Percentiles rank a stretch among this genome's conserved stretches.
These are phyloP conservation scores for Aspergillus calidoustus DNA, from an alignment of 2,329 filamentous ascomycete genomes.

Conservation along the genomic window DNA sequence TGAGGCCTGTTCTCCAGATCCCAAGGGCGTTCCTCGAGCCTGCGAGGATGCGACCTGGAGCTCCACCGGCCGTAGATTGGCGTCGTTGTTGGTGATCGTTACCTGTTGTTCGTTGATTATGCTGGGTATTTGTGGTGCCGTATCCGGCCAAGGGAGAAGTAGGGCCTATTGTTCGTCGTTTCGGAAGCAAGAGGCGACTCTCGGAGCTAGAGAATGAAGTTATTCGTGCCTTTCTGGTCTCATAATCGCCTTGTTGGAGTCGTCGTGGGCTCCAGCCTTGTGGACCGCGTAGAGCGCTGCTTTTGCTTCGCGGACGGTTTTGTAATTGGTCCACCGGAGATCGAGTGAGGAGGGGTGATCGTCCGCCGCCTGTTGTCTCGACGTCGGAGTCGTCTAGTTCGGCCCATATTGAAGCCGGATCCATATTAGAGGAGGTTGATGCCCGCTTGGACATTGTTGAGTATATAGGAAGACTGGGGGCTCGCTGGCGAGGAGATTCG, in stretches of 20 bases:
- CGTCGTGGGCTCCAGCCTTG: constrained; percentile 30
- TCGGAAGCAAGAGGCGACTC: constrained; percentile 25
- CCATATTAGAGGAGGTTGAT: constrained; percentile 59
- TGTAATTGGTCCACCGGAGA: constrained; percentile 20
- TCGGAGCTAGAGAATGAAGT: constrained; percentile 33
- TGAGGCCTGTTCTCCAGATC: constrained; percentile 32
- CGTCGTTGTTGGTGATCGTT: constrained; percentile 7
- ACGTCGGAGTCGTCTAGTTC: constrained; percentile 77
- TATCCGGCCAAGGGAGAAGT: constrained; percentile 28
- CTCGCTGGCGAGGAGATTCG: constrained; percentile 36
- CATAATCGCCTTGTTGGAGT: constrained; percentile 19
- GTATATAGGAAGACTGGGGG: constrained; percentile 39
- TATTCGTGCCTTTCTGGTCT: constrained; percentile 25
- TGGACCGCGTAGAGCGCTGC: constrained; percentile 27
- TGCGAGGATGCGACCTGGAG: constrained; percentile 27
- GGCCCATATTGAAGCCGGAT: constrained; percentile 83
- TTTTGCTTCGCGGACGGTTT: constrained; percentile 30
- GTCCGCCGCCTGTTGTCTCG: constrained; percentile 26
- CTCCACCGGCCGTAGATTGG: background rate
- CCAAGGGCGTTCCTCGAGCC: constrained; percentile 34
- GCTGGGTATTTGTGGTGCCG: constrained; percentile 31
- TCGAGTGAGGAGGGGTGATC: constrained; percentile 19
- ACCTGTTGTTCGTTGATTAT: background rate
- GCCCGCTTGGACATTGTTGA: constrained; percentile 48
- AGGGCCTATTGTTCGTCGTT: constrained; percentile 20